Evolutionary conservation across 768 basidiomycete genomes (phyloP), one percentile per base, ranked within the genome.

Genomic region (Asterophora parasitica): DNA sequence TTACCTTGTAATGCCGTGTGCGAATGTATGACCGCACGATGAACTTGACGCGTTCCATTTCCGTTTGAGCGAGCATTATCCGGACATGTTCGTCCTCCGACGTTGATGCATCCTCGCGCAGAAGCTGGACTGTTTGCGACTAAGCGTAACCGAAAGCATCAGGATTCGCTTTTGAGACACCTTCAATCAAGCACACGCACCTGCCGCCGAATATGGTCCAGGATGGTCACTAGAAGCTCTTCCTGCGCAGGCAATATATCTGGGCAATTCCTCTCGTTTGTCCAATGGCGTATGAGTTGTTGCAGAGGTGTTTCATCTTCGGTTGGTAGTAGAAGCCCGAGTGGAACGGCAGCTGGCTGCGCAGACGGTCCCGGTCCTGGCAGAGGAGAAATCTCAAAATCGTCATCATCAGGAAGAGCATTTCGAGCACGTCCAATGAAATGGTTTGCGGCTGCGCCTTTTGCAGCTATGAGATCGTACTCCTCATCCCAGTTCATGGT

Each of bases 31-130:
- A 90, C 48, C 93, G 71, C 19, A 96, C 81, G 46, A 95, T 79
- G 60, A 92, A 97, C 66, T 92, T 94, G 57, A 92, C 89, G 34
- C 94, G 81, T 62, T 97, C 93, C 56, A 95, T 81, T 66, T 97
- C 93, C 0, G 91, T 94, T 67, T 94, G 91, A 0, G 90, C 93
- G 44, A 97, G 83, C 74, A 92, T 85, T 28, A 95, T 88, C 55
- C 91, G 75, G 51, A 93, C 88, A 58, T 97, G 92, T 53, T 97
- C 93, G 52, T 95, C 92, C 58, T 95, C 92, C 1, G 86, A 90
- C 2, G 89, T 85, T 31, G 81, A 78, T 0, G 90, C 87, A 62
- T 95, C 91, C 19, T 81, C 80, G 4, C 88, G 77, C 26, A 96
- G 67, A 40, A 78, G 70, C 60, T 80, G 90, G 30, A 89, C 90